Base-by-base conservation (phyloP, 352 stramenopile genomes). In the Lagenidium sp. region DNA sequence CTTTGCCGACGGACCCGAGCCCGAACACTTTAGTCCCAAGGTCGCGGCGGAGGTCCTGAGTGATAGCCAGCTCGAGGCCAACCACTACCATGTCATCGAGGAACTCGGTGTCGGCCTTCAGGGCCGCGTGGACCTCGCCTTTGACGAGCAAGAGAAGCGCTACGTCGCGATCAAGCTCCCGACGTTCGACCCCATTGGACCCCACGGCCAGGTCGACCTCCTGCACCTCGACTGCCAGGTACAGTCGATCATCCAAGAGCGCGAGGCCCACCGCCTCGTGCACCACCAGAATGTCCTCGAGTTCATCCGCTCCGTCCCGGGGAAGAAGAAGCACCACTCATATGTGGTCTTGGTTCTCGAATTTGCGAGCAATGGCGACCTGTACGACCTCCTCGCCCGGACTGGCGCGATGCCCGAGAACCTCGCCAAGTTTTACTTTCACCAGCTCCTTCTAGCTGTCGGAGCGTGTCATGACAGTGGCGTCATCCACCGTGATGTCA, bases 401-500 rank as follows among this genome's bases (percentile, higher is more conserved):
- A 81, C 55, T 0, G 78, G 82, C 30, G 54, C 70, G 13, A 68
- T 95, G 13, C 46, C 65, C 0, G 74, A 91, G 43, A 41, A 53
- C 4, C 31, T 74, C 19, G 69, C 73, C 22, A 69, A 84, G 43
- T 64, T 71, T 4, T 95, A 93, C 55, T 84, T 87, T 31, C 60
- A 53, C 25, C 81, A 95, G 64, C 55, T 94, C 34, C 41, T 92
- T 24, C 57, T 45, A 6, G 84, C 73, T 19, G 54, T 95, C 31
- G 55, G 81, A 36, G 72, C 63, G 11, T 95, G 82, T 47, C 83
- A 95, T 56, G 47, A 47, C 20, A 67, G 59, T 13, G 75, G 78
- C 31, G 68, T 95, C 18, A 65, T 85, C 29, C 83, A 95, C 42
- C 79, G 86, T 29, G 86, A 97, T 53, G 60, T 97, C 24, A 96